Evolutionary conservation across 2,329 filamentous ascomycete species (phyloP).

Genomic region (Gnomoniopsis sp.): DNA sequence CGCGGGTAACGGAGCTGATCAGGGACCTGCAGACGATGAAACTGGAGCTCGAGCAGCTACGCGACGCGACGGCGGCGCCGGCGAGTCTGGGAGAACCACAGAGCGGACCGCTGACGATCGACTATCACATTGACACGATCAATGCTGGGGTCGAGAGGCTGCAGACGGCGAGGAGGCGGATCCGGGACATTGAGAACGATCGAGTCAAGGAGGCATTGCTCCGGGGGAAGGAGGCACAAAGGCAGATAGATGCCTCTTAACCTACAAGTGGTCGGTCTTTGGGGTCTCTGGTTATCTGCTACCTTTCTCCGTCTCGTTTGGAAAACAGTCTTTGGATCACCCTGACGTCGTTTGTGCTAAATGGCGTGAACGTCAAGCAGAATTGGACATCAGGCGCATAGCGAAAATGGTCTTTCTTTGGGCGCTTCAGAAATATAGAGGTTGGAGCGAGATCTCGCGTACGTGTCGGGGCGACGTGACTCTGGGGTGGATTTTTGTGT

Average conservation of each 20-base stretch:
- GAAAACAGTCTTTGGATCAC: background rate
- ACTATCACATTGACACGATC: conserved; percentile 74
- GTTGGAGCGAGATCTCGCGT: too few relatives aligned
- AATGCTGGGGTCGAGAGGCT: conserved; percentile 69
- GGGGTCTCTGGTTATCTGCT: background rate
- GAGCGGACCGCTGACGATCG: conserved; percentile 55
- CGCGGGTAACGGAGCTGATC: conserved; percentile 66
- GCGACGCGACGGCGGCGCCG: conserved; percentile 67
- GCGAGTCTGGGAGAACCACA: conserved; percentile 45
- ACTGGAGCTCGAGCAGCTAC: conserved; percentile 65
- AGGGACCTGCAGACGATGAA: conserved; percentile 72
- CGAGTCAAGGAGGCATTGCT: conserved; percentile 50
- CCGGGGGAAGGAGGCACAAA: conserved; percentile 40
- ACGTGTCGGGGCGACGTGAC: too few relatives aligned
- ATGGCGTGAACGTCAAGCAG: too few relatives aligned
- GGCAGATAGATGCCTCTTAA: conserved; percentile 34
- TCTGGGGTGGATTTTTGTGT: background rate
- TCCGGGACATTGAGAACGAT: conserved; percentile 57
- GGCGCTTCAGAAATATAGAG: too few relatives aligned
- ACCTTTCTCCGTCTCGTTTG: background rate
- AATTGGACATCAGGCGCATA: too few relatives aligned
- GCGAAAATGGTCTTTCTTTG: too few relatives aligned
- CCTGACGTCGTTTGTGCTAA: too few relatives aligned
- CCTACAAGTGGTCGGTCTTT: background rate
- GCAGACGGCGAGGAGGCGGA: conserved; percentile 59